Base-by-base conservation (phyloP, 805 yeast species). In the Komagataella pastoris region DNA sequence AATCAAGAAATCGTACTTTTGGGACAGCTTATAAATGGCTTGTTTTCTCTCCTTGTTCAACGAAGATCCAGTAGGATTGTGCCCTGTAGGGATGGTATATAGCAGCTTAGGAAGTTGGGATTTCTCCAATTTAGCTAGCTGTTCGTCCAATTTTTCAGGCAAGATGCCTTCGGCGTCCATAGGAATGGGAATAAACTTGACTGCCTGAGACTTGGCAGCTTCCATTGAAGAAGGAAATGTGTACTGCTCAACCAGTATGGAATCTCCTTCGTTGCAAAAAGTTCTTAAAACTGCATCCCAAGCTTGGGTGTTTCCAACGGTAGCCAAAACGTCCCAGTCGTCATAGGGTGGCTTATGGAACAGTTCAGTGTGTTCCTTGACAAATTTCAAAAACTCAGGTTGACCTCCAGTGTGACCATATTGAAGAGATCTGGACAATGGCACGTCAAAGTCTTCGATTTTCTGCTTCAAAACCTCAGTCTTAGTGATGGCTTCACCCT, bases 11-110 rank as follows among this genome's bases (percentile, higher is more conserved):
- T 93, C 97, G 66, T 89, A 85, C 71, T 88, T 83, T 63, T 79
- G 82, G 43, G 95, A 91, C 55, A 91, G 64, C 55, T 77, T 75
- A 69, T 89, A 90, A 58, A 93, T 77, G 52, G 75, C 79, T 55
- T 69, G 65, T 71, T 97, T 86, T 72, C 98, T 81, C 61, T 87
- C 90, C 24, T 61, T 69, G 43, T 84, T 72, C 60, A 93, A 72
- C 21, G 88, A 85, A 3, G 95, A 82, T 44, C 99, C 99, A 17
- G 97, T 90, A 56, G 99, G 99, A 76, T 91, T 91, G 73, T 93
- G 98, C 56, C 99, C 99, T 7, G 98, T 93, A 57, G 93, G 84
- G 60, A 91, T 88, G 46, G 93, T 82, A 78, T 93, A 93, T 59
- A 91, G 73, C 54, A 91, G 71, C 67, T 85, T 88, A 58, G 98